phyloP scores from a whole-genome alignment of 495 filamentous ascomycete genomes.

The Usnea hakonensis region DNA sequence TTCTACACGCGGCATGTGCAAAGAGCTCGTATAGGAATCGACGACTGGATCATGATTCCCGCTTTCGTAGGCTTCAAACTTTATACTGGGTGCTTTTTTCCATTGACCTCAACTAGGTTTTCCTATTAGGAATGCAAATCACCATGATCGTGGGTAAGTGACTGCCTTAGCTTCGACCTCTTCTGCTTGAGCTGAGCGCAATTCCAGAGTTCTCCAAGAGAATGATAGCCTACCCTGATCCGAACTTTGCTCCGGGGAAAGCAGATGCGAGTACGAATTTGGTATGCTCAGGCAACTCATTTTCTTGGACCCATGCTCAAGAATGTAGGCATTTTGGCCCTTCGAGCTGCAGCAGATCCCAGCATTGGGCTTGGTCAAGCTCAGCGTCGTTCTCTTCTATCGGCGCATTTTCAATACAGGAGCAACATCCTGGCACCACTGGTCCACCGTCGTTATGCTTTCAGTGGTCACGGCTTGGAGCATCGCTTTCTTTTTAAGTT shows the following conservation, averaged over 20 bases:
- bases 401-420: constrained; percentile 14
- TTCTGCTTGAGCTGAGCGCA: neutral
- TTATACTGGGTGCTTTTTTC: neutral
- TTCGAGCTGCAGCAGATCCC: neutral
- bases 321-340: neutral
- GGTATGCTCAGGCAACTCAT: constrained; percentile 4
- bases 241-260: constrained; percentile 5
- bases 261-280: constrained; percentile 3
- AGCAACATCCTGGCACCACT: constrained; percentile 8
- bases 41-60: constrained; percentile 19
- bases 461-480: constrained; percentile 17
- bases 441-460: constrained; percentile 13
- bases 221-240: constrained; percentile 12
- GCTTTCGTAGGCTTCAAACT: constrained; percentile 5
- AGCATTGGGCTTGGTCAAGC: constrained; percentile 15
- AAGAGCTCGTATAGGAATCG: constrained; percentile 4
- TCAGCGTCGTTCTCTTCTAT: constrained; percentile 18
- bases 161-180: neutral
- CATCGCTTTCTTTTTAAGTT: constrained; percentile 20
- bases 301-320: neutral
- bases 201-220: constrained; percentile 8
- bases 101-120: constrained; percentile 5
- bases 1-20: neutral
- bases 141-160: constrained; percentile 10
- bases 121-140: constrained; percentile 11